Base-by-base conservation (phyloP, 495 filamentous ascomycete genomes). In the Tuber microsphaerosporum region DNA sequence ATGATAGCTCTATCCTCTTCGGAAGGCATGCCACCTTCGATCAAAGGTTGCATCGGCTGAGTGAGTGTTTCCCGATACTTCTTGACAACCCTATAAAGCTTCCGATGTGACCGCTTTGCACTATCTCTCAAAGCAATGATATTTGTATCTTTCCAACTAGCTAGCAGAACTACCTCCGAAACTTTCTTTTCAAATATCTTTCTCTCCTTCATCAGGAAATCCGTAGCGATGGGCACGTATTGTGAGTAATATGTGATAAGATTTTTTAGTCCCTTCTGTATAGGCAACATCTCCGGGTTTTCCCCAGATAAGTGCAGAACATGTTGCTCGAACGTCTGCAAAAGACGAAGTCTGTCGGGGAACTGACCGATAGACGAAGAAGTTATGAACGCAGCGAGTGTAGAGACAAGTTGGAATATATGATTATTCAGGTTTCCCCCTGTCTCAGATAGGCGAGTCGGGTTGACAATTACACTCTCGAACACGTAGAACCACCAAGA, bases 401-500 rank as follows among this genome's bases (percentile, higher is more conserved):
- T 90, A 37, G 86, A 86, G 6, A 97, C 85, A 3, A 97, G 86
- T 71, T 89, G 88, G 75, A 88, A 86, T 2, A 89, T 86, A 84
- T 97, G 91, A 6, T 84, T 83, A 42, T 86, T 84, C 75, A 96
- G 82, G 72, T 90, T 88, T 26, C 87, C 81, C 42, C 85, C 81
- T 76, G 91, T 87, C 2, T 87, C 85, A 37, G 88, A 84, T 72
- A 90, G 85, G 31, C 88, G 88, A 46, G 93, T 84, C 0, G 94
- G 91, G 46, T 89, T 90, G 6, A 90, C 91, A 79, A 99, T 87
- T 71, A 97, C 88, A 42, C 88, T 91, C 84, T 97, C 92, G 73
- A 97, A 98, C 9, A 94, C 92, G 69, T 97, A 88, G 81, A 97
- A 99, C 93, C 94, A 99, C 94, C 95, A 99, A 17, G 91, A 90